phyloP scores from a whole-genome alignment of 2,329 filamentous ascomycete genomes.

The Microsporum canis region DNA sequence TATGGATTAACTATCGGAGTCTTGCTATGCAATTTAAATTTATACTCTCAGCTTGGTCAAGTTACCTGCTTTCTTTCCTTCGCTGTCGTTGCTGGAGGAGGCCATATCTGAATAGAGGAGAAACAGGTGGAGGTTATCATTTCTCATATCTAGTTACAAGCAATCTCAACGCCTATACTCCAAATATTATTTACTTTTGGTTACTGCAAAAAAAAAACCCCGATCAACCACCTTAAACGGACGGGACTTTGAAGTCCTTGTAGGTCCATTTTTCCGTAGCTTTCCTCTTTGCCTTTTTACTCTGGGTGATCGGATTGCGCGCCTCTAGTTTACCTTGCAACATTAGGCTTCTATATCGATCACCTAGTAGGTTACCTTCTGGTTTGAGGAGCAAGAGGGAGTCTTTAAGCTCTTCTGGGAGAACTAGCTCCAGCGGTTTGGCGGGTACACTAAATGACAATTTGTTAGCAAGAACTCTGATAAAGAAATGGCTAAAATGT shows the following conservation, averaged over 20 bases:
- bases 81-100: too few relatives aligned
- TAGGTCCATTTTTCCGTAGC: conserved; percentile 93
- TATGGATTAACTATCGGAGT: too few relatives aligned
- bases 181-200: not conserved
- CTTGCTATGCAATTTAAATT: too few relatives aligned
- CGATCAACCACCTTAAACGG: not conserved
- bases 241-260: conserved; percentile 68
- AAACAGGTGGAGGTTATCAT: too few relatives aligned
- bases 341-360: conserved; percentile 80
- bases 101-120: too few relatives aligned
- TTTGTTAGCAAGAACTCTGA: conserved; percentile 2
- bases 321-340: conserved; percentile 82
- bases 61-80: too few relatives aligned
- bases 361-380: conserved; percentile 88
- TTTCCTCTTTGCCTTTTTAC: conserved; percentile 69
- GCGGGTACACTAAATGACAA: conserved; percentile 44
- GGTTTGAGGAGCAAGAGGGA: conserved; percentile 74
- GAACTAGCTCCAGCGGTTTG: conserved; percentile 65
- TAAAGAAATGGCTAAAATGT: not conserved
- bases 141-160: not conserved
- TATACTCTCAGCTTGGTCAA: too few relatives aligned
- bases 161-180: not conserved
- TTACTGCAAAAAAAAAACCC: not conserved
- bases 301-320: conserved; percentile 64
- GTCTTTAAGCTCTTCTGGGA: conserved; percentile 74